Conservation (phyloP, 2,329 filamentous ascomycete genomes). For the Graphilbum ipis-grandicollis region DNA sequence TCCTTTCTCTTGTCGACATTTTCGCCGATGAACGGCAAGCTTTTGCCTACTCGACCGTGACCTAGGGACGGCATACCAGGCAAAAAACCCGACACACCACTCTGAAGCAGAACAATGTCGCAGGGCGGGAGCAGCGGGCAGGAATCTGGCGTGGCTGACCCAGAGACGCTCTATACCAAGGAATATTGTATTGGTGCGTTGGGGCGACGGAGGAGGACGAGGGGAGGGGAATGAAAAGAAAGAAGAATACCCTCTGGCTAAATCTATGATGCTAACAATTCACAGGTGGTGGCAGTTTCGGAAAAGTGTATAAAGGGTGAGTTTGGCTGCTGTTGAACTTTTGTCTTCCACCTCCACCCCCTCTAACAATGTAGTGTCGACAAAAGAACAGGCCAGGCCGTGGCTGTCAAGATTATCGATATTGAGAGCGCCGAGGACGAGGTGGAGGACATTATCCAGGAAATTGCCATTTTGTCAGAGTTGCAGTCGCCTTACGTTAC, state of each 20-base stretch:
- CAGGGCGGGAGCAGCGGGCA: slow-evolving; percentile 17
- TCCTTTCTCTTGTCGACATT: no score
- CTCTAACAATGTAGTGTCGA: slow-evolving; percentile 50
- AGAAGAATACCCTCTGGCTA: not conserved
- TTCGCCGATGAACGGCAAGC: no score
- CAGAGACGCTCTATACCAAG: slow-evolving; percentile 83
- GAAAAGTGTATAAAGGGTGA: slow-evolving; percentile 96
- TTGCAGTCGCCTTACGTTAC: slow-evolving; percentile 93
- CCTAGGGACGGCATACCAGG: no score
- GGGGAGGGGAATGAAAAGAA: not conserved
- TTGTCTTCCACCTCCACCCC: not conserved
- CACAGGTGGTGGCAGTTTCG: slow-evolving; percentile 86
- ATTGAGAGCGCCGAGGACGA: slow-evolving; percentile 98
- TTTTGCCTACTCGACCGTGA: no score
- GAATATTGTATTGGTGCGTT: slow-evolving; percentile 67
- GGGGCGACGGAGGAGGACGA: not conserved
- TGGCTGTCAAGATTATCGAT: slow-evolving; percentile 97
- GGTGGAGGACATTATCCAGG: slow-evolving; percentile 97
- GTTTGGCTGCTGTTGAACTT: no score
- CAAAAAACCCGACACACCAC: no score
- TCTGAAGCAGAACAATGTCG: no score
- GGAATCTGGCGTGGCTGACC: slow-evolving; percentile 49
- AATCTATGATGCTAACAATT: slow-evolving; percentile 10
- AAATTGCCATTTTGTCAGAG: slow-evolving; percentile 93
- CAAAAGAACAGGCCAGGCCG: slow-evolving; percentile 78